Percentiles rank a stretch among this genome's conserved stretches.
Evolutionary conservation across 192 early-diverging fungal genomes (phyloP).

Genomic region (Phlyctochytrium planicorne): DNA sequence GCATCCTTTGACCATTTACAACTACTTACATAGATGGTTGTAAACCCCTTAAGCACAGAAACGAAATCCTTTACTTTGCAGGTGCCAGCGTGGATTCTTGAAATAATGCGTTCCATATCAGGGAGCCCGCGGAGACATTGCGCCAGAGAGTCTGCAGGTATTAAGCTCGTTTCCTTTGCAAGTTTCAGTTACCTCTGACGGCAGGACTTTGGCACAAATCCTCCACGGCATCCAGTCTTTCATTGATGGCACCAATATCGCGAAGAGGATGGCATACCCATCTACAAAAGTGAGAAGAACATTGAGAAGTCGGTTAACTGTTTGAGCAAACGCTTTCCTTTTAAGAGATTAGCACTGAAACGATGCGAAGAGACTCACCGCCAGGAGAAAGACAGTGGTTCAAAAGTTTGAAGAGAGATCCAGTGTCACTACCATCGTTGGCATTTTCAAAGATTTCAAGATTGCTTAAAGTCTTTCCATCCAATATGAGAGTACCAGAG

Average conservation of each 20-base stretch:
- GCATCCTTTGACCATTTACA: neutral
- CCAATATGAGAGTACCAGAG: conserved; percentile 74
- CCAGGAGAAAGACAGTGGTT: conserved; percentile 86
- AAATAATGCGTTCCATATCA: conserved; percentile 89
- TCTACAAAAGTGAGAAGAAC: conserved; percentile 9
- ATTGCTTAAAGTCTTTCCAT: conserved; percentile 91
- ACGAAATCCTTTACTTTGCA: conserved; percentile 88
- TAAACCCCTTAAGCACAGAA: conserved; percentile 59
- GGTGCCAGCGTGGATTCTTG: conserved; percentile 81
- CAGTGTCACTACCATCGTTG: conserved; percentile 66
- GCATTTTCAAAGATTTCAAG: conserved; percentile 89
- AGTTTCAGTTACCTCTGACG: conserved; percentile 18
- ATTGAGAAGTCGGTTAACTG: conserved; percentile 8
- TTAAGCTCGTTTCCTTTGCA: no score
- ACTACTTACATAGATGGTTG: conserved; percentile 44
- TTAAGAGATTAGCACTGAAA: no score
- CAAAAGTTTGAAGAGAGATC: conserved; percentile 83
- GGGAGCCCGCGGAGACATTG: conserved; percentile 55
- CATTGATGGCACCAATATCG: conserved; percentile 64
- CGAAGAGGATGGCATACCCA: conserved; percentile 93
- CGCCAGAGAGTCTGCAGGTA: conserved; percentile 22
- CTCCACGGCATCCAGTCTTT: conserved; percentile 85
- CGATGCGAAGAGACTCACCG: conserved; percentile 43
- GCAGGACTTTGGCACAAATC: conserved; percentile 61
- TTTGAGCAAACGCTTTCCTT: conserved; percentile 45